These are phyloP conservation scores for Ceratocystis diversiconidia DNA, from an alignment of 2,329 filamentous ascomycete species.

Conservation along the genomic window DNA sequence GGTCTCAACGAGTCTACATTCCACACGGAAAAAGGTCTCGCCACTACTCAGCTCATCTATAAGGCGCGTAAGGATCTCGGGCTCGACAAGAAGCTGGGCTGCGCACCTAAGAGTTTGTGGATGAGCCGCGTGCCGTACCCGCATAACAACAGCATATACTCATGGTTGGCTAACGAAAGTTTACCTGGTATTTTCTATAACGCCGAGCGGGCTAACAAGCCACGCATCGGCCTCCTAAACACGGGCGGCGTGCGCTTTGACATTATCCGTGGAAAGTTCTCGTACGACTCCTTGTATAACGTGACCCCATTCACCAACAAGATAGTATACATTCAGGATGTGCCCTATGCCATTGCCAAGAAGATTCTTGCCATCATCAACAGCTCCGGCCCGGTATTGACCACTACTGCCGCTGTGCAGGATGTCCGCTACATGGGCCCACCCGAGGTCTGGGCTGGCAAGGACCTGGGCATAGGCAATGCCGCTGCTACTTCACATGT, in stretches of 20 bases:
- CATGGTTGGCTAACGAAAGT: conserved; percentile 62
- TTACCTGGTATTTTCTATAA: conserved; percentile 53
- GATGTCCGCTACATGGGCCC: conserved; percentile 35
- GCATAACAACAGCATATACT: conserved; percentile 59
- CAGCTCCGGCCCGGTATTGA: conserved; percentile 36
- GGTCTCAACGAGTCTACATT: conserved; percentile 59
- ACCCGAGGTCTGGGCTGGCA: conserved; percentile 32
- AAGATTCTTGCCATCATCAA: conserved; percentile 51
- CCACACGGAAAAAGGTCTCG: conserved; percentile 56
- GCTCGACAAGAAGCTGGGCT: conserved; percentile 66
- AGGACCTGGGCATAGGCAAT: conserved; percentile 15
- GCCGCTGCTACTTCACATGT: neutral
- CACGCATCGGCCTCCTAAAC: conserved; percentile 66
- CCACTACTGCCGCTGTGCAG: conserved; percentile 22
- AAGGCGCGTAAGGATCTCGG: conserved; percentile 54
- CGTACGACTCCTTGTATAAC: conserved; percentile 70
- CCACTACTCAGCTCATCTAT: conserved; percentile 56
- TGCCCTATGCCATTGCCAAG: conserved; percentile 62
- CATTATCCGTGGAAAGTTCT: conserved; percentile 84
- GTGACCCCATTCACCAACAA: conserved; percentile 77
- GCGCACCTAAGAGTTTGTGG: conserved; percentile 68
- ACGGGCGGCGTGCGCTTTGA: conserved; percentile 90
- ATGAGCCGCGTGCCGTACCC: conserved; percentile 67
- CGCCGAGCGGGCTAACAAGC: conserved; percentile 40
- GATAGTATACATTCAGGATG: conserved; percentile 62